Conservation (phyloP, 306 rosid species). For the Rosa multiflora region DNA sequence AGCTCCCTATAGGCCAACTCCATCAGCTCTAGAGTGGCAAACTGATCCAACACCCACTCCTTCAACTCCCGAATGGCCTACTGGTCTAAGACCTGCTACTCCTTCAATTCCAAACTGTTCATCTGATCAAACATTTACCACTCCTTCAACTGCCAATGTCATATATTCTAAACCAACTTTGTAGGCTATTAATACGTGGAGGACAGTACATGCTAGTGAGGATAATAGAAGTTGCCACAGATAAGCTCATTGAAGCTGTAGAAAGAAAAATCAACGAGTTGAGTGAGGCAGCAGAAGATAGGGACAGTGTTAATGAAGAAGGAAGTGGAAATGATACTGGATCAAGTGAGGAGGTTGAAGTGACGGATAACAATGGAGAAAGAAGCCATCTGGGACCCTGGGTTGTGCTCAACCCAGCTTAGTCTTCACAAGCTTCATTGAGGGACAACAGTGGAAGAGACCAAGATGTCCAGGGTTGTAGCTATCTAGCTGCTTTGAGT, state of each 20-base stretch:
- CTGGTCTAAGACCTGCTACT: neutral
- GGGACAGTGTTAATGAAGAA: neutral
- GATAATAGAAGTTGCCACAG: neutral
- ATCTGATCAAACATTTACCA: neutral
- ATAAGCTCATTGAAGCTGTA: slow-evolving; percentile 11
- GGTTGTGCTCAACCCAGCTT: neutral
- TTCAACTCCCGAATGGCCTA: neutral
- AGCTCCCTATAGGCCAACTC: neutral
- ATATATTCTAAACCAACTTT: neutral
- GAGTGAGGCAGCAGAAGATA: neutral
- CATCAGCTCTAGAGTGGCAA: neutral
- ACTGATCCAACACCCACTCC: neutral
- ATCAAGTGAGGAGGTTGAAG: neutral
- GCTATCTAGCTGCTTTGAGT: neutral
- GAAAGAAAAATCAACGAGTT: neutral
- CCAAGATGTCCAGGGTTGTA: neutral
- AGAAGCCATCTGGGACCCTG: neutral
- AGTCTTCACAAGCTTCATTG: neutral
- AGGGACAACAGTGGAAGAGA: neutral
- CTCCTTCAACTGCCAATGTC: neutral
- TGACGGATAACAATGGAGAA: neutral
- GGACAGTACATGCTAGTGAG: slow-evolving; percentile 4
- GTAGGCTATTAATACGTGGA: neutral
- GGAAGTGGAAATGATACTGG: neutral
- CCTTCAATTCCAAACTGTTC: neutral